phyloP scores from a whole-genome alignment of 2,329 filamentous ascomycete genomes.

The Cordyceps farinosa region DNA sequence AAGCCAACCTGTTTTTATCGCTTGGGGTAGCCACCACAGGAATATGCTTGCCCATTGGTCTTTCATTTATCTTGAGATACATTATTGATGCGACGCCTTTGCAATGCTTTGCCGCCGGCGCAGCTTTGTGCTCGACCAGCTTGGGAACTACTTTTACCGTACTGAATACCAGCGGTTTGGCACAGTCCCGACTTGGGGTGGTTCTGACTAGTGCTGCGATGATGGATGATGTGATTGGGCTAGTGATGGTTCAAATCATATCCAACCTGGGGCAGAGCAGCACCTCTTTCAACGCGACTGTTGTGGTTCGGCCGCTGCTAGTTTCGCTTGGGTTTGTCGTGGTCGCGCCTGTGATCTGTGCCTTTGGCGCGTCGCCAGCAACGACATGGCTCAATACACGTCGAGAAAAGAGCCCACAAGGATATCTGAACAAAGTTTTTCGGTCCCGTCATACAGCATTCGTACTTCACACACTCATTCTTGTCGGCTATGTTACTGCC shows the following conservation, averaged over 20 bases:
- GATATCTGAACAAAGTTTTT: constrained; percentile 27
- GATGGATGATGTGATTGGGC: constrained; percentile 75
- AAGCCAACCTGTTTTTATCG: constrained; percentile 59
- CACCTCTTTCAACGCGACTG: constrained; percentile 28
- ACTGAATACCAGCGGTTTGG: constrained; percentile 41
- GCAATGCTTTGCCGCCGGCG: constrained; percentile 69
- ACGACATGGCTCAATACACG: constrained; percentile 34
- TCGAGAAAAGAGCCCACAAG: constrained; percentile 25
- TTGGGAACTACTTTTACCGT: constrained; percentile 66
- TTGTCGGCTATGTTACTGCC: constrained; percentile 47
- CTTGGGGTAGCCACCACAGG: constrained; percentile 62
- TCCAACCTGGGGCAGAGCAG: constrained; percentile 51
- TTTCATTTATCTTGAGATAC: constrained; percentile 58
- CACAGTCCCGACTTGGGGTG: constrained; percentile 48
- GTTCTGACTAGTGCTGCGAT: constrained; percentile 71
- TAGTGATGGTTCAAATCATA: constrained; percentile 75
- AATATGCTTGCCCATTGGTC: constrained; percentile 57
- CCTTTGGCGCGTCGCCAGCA: constrained; percentile 40
- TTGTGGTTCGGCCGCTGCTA: constrained; percentile 43
- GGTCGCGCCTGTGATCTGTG: constrained; percentile 44
- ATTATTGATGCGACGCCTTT: constrained; percentile 49
- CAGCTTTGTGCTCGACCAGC: constrained; percentile 70
- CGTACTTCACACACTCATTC: constrained; percentile 43
- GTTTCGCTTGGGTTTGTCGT: constrained; percentile 51
- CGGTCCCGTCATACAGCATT: constrained; percentile 36